Evolutionary conservation across 208 protist genomes (phyloP).

Genomic region (Acanthamoeba castellanii): DNA sequence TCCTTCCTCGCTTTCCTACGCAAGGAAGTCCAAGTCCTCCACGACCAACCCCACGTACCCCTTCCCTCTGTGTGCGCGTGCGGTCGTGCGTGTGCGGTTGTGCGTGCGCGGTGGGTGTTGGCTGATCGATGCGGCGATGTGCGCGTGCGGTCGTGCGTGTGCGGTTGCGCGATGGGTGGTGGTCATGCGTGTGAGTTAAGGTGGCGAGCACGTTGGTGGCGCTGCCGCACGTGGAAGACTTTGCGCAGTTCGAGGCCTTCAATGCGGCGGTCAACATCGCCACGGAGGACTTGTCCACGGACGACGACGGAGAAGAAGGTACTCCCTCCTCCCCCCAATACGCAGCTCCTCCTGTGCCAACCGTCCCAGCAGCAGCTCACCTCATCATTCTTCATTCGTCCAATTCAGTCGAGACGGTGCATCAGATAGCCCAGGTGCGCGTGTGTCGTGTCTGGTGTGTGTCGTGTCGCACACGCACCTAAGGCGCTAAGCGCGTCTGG

Average conservation of each 20-base stretch:
- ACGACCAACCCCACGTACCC: not conserved
- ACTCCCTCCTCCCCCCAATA: not conserved
- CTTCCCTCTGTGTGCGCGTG: not conserved
- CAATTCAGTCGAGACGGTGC: not conserved
- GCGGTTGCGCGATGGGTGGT: not conserved
- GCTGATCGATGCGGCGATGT: too few relatives aligned
- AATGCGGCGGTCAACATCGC: constrained; percentile 45
- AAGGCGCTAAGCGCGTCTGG: too few relatives aligned
- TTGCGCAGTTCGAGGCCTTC: not conserved
- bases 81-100: too few relatives aligned
- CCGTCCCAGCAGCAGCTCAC: too few relatives aligned
- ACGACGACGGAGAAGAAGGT: not conserved
- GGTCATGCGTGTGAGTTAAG: not conserved
- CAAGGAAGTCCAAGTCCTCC: not conserved
- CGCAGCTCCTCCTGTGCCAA: too few relatives aligned
- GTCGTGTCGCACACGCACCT: not conserved
- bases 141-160: too few relatives aligned
- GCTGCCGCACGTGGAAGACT: constrained; percentile 1
- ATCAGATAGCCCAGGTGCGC: not conserved
- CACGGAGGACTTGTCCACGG: not conserved
- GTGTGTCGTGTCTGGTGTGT: not conserved
- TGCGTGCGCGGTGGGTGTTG: too few relatives aligned
- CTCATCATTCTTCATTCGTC: not conserved
- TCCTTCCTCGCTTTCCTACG: not conserved
- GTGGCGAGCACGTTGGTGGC: constrained; percentile 52